Conservation (phyloP, 2,329 filamentous ascomycete species). For the Beauveria bassiana region DNA sequence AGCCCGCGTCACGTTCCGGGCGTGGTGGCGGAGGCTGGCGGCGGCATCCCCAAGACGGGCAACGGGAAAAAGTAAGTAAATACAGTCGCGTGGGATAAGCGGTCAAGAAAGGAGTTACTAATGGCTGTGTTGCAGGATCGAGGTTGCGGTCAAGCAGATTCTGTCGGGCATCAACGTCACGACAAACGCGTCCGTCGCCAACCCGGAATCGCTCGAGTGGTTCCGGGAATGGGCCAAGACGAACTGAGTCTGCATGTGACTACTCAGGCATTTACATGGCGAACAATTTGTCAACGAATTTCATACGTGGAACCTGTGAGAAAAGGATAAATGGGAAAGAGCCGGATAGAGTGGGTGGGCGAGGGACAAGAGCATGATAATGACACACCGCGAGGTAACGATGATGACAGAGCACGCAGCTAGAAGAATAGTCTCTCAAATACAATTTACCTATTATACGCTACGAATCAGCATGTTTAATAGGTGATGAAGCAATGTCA, state of each 20-base stretch:
- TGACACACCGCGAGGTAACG: not conserved
- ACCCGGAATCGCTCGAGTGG: conserved; percentile 81
- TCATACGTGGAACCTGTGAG: no score
- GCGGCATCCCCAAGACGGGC: conserved; percentile 81
- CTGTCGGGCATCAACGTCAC: conserved; percentile 79
- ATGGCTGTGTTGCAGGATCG: conserved; percentile 50
- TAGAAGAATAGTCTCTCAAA: not conserved
- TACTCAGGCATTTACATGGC: not conserved
- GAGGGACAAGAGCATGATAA: not conserved
- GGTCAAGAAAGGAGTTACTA: conserved; percentile 8
- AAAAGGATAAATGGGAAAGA: no score
- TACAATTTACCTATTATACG: not conserved
- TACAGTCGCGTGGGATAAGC: not conserved
- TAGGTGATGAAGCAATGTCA: no score
- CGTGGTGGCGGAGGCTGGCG: conserved; percentile 67
- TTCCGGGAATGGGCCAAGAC: conserved; percentile 68
- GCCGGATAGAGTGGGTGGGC: not conserved
- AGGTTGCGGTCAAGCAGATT: conserved; percentile 95
- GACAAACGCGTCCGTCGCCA: conserved; percentile 88
- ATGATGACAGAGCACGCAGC: not conserved
- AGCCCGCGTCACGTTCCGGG: conserved; percentile 86
- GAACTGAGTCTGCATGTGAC: conserved; percentile 25
- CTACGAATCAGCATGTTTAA: no score
- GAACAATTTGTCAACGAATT: no score
- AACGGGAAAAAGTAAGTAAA: conserved; percentile 85